Evolutionary conservation across 768 basidiomycete genomes (phyloP).

Genomic region (Tylopilus vinaceipallidus): DNA sequence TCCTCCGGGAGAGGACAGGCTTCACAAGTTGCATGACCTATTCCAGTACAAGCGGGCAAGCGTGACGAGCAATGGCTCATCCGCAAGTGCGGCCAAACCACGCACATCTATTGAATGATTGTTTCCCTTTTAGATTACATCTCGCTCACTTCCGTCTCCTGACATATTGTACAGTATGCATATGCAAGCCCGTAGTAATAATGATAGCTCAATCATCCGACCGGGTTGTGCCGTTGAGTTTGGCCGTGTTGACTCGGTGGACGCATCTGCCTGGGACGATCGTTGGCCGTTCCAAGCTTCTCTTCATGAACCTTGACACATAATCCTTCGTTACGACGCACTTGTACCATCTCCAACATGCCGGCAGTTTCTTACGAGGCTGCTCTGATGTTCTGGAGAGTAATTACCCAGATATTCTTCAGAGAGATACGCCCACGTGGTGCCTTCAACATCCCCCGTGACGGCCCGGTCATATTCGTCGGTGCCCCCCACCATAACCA

Average conservation of each 20-base stretch:
- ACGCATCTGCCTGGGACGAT: no score
- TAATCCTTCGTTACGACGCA: constrained; percentile 7
- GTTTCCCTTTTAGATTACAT: constrained; percentile 20
- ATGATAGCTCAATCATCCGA: no score
- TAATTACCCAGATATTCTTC: constrained; percentile 92
- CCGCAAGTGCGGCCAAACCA: constrained; percentile 17
- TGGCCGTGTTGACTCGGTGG: constrained; percentile 32
- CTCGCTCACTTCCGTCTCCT: constrained; percentile 16
- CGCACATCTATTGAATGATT: constrained; percentile 21
- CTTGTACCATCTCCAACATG: constrained; percentile 16
- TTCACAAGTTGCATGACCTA: constrained; percentile 74
- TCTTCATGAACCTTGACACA: constrained; percentile 9
- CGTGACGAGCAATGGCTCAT: constrained; percentile 47
- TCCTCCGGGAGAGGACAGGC: constrained; percentile 53
- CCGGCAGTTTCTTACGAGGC: constrained; percentile 55
- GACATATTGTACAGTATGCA: constrained; percentile 32
- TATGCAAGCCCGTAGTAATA: constrained; percentile 22
- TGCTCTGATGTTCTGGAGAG: constrained; percentile 80
- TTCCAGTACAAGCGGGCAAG: constrained; percentile 79
- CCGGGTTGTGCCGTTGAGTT: constrained; percentile 11
- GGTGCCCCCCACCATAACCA: constrained; percentile 93
- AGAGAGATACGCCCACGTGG: constrained; percentile 92
- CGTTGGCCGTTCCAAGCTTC: background rate
- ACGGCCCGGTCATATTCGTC: constrained; percentile 91
- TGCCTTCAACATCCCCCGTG: constrained; percentile 88